A percentile compares a stretch with the other conserved stretches of the same genome.
Evolutionary conservation across 2,329 filamentous ascomycete species (phyloP).

Genomic region (Cordyceps javanica): DNA sequence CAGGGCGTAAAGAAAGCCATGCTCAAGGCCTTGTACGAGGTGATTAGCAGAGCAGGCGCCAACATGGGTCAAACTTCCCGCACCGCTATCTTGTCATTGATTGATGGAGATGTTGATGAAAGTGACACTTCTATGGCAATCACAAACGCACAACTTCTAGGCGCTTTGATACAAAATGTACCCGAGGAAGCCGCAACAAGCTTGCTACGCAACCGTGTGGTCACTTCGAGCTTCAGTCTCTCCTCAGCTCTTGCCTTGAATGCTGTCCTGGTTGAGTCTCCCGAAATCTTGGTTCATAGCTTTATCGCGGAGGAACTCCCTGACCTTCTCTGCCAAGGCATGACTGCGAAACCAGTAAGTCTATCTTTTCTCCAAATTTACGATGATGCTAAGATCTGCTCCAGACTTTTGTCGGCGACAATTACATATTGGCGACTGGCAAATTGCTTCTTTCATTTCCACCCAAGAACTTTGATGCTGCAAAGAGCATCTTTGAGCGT

Average conservation of each 20-base stretch:
- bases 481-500: conserved; percentile 73
- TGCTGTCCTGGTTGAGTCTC: conserved; percentile 76
- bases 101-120: conserved; percentile 77
- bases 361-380: not conserved
- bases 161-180: conserved; percentile 82
- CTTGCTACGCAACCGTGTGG: conserved; percentile 64
- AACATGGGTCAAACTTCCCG: conserved; percentile 94
- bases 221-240: conserved; percentile 68
- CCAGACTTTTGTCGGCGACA: conserved; percentile 81
- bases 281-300: conserved; percentile 60
- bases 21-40: conserved; percentile 94
- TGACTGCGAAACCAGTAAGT: conserved; percentile 69
- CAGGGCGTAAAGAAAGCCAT: conserved; percentile 87
- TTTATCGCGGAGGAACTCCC: conserved; percentile 67
- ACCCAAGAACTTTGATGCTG: conserved; percentile 65
- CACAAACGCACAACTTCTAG: conserved; percentile 84
- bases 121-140: conserved; percentile 73
- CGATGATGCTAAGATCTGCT: not conserved
- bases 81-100: conserved; percentile 76
- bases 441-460: conserved; percentile 76
- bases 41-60: conserved; percentile 85
- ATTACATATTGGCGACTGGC: conserved; percentile 80
- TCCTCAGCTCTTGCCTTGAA: conserved; percentile 84
- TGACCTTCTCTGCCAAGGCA: conserved; percentile 71
- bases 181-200: conserved; percentile 60